Evolutionary conservation across 306 rosid genomes (phyloP).

Genomic region (Vicia sativa): DNA sequence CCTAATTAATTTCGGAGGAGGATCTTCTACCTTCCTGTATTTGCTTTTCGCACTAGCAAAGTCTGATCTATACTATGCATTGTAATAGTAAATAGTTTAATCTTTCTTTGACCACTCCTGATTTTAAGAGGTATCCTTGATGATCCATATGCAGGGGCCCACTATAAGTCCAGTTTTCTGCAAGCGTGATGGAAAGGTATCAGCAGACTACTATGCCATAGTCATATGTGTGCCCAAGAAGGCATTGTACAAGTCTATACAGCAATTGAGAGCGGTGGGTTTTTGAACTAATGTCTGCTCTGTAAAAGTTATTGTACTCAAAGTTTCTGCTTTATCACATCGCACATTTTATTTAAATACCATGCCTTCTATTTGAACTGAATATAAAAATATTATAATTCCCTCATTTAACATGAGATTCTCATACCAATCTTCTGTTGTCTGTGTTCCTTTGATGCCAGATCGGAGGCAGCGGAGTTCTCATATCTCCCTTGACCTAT

Average conservation of each 20-base stretch:
- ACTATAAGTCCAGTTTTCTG: slow-evolving; percentile 84
- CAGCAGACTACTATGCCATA: slow-evolving; percentile 78
- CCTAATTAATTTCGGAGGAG: slow-evolving; percentile 5
- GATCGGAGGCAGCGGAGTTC: slow-evolving; percentile 98
- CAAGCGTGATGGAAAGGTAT: slow-evolving; percentile 65
- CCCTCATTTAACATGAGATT: slow-evolving; percentile 9
- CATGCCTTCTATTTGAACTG: slow-evolving; percentile 18
- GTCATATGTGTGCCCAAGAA: slow-evolving; percentile 90
- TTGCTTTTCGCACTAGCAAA: slow-evolving; percentile 24
- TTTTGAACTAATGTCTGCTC: slow-evolving; percentile 14
- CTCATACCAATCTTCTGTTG: slow-evolving; percentile 30
- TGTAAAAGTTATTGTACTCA: slow-evolving; percentile 4
- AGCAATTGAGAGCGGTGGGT: slow-evolving; percentile 89
- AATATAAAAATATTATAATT: not conserved
- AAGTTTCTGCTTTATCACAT: not conserved
- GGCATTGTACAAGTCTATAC: slow-evolving; percentile 78
- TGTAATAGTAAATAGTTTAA: slow-evolving; percentile 8
- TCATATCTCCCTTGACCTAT: slow-evolving; percentile 92
- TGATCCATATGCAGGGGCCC: slow-evolving; percentile 74
- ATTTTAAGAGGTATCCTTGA: slow-evolving; percentile 22
- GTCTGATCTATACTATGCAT: slow-evolving; percentile 2
- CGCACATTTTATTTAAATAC: slow-evolving; percentile 17
- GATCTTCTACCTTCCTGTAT: not conserved
- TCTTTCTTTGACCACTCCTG: slow-evolving; percentile 18
- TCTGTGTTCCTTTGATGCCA: slow-evolving; percentile 48